Base-by-base conservation (phyloP, 2,329 filamentous ascomycete species). In the Anisogramma anomala region DNA sequence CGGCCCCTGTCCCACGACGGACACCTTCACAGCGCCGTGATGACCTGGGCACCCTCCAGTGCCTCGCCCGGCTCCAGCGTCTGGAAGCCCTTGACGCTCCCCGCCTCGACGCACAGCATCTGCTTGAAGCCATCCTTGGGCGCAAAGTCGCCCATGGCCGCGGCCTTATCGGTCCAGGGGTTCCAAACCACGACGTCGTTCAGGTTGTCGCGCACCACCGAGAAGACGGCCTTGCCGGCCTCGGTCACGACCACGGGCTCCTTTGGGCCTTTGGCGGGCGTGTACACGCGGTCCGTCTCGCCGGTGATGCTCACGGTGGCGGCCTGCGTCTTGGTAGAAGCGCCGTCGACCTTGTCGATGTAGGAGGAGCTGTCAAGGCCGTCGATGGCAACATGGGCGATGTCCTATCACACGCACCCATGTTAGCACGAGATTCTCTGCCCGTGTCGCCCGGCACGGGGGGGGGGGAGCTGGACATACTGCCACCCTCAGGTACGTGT, bases 121-220 rank as follows among this genome's bases (percentile, higher is more conserved):
- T 86, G 77, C 69, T 85, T 85, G 69, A 82, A 96, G 27, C 84
- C 91, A 40, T 88, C 83, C 56, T 93, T 83, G 36, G 91, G 91
- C 44, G 73, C 74, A 58, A 96, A 95, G 61, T 98, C 91, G 39
- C 68, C 78, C 65, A 94, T 94, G 4, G 72, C 72, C 52, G 78
- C 75, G 1, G 84, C 78, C 68, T 93, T 94, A 49, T 88, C 84
- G 30, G 72, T 71, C 87, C 89, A 95, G 2, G 91, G 91, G 63
- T 98, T 98, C 91, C 91, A 98, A 22, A 96, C 83, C 1, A 95
- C 89, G 13, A 91, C 79, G 51, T 96, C 85, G 48, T 75, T 74
- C 50, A 98, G 71, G 50, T 86, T 88, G 62, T 95, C 86, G 47
- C 91, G 77, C 30, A 82, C 75, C 41, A 96, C 71, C 45, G 79